phyloP scores from a whole-genome alignment of 495 filamentous ascomycete genomes.

The Daldinia caldariorum region DNA sequence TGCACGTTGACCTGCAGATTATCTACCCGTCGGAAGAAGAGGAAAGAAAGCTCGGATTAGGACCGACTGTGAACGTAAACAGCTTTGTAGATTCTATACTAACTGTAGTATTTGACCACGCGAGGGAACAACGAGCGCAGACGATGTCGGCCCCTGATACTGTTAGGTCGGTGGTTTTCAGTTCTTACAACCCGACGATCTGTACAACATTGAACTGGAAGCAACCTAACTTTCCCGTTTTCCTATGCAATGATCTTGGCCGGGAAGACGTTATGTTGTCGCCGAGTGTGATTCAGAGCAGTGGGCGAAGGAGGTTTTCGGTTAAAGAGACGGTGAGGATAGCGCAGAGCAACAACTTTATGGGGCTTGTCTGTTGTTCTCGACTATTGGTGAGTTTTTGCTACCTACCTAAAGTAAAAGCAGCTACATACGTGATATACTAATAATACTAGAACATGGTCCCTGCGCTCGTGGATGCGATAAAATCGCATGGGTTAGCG shows the following conservation, averaged over 20 bases:
- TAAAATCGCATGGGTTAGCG: conserved; percentile 92
- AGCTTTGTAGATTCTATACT: conserved; percentile 84
- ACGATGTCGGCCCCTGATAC: conserved; percentile 64
- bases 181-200: conserved; percentile 85
- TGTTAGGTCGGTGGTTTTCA: conserved; percentile 89
- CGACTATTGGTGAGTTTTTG: conserved; percentile 74
- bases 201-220: conserved; percentile 98
- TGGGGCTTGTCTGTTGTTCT: conserved; percentile 92
- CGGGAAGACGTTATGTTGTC: conserved; percentile 55
- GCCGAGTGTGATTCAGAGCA: conserved; percentile 62
- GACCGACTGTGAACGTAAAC: conserved; percentile 85
- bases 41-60: conserved; percentile 71
- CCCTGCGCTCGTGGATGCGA: conserved; percentile 87
- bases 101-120: conserved; percentile 88
- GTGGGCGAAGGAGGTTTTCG: conserved; percentile 76
- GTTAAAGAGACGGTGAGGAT: conserved; percentile 95
- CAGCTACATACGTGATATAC: neutral
- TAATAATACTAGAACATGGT: conserved; percentile 79
- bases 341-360: conserved; percentile 95
- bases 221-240: conserved; percentile 96
- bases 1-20: conserved; percentile 88
- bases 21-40: conserved; percentile 81
- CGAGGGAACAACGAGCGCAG: conserved; percentile 73
- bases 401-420: conserved; percentile 25
- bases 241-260: conserved; percentile 93